Base-by-base conservation (phyloP, 176 grass and related monocot genomes). In the Hordeum vulgare region DNA sequence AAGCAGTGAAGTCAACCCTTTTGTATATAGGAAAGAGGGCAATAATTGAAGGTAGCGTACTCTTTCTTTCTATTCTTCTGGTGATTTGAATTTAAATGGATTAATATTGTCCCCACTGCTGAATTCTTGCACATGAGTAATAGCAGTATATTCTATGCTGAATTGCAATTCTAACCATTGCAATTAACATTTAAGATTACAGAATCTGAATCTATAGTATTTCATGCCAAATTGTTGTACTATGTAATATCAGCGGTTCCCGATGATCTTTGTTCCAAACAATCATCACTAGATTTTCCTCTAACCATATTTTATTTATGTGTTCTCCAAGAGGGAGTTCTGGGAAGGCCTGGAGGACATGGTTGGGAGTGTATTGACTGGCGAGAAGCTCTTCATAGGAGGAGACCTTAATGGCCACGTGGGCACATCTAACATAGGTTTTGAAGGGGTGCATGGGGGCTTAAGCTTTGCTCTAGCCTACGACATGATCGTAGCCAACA, bases 1-100 rank as follows among this genome's bases (percentile, higher is more conserved):
- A 86, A 61, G 71, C 85, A 69, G 82, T 89, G 72, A 89, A 80
- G 23, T 66, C 15, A 68, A 53, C 54, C 18, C 41, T 42, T 79
- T 35, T 66, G 53, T 26, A 41, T 75, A 21, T 2, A 71, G 11
- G 66, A 64, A 81, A 82, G 45, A 56, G 5, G 62, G 39, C 23
- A 39, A 67, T 26, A 44, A 70, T 42, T 27, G 35, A n/a, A 72
- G 66, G 77, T 64, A 81, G 54, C 69, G 28, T 92, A 68, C 20
- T 40, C 5, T 76, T 88, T 49, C 6, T 47, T 66, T 72, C 35
- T 68, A 61, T 12, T 44, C 61, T 70, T 79, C 39, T 61, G 5
- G 66, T 61, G 67, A 61, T 1, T 75, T 5, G 3, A 80, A 18
- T 49, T 25, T 61, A 17, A 23, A 77, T 61, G 11, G 40, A 77